phyloP scores from a whole-genome alignment of 2,329 filamentous ascomycete species.

The Fusarium sp. region DNA sequence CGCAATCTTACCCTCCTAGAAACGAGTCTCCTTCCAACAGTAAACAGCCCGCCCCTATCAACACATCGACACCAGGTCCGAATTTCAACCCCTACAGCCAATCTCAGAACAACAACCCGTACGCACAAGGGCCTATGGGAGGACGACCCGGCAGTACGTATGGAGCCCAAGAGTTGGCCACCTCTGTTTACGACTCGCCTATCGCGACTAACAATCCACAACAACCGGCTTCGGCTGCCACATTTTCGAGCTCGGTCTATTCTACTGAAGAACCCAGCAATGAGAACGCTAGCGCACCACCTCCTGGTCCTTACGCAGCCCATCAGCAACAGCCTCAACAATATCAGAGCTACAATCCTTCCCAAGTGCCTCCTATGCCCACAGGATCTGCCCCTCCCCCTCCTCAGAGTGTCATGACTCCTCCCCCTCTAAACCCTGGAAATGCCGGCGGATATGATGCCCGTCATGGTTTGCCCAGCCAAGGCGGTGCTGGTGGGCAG shows the following conservation, averaged over 20 bases:
- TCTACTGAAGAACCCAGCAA: constrained; percentile 60
- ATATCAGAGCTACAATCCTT: constrained; percentile 60
- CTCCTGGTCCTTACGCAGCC: constrained; percentile 48
- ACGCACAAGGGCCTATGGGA: constrained; percentile 58
- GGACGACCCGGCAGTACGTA: constrained; percentile 77
- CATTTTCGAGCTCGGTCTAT: constrained; percentile 63
- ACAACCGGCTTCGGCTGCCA: constrained; percentile 53
- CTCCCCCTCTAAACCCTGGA: constrained; percentile 60
- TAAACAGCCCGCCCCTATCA: constrained; percentile 64
- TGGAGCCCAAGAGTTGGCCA: constrained; percentile 82
- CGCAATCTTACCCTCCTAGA: constrained; percentile 65
- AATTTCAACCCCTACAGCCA: constrained; percentile 61
- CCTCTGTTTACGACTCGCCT: constrained; percentile 82
- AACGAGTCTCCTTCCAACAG: constrained; percentile 65
- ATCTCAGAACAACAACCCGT: constrained; percentile 53
- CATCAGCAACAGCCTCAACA: constrained; percentile 55
- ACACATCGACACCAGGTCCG: constrained; percentile 66
- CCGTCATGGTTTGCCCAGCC: constrained; percentile 64
- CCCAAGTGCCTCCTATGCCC: constrained; percentile 58
- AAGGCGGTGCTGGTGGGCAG: constrained; percentile 53
- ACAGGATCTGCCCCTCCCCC: constrained; percentile 52
- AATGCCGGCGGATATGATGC: constrained; percentile 63
- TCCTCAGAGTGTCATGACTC: constrained; percentile 53
- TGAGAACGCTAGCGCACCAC: constrained; percentile 49
- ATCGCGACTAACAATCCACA: constrained; percentile 66